A percentile compares a stretch with the other conserved stretches of the same genome.
These are phyloP conservation scores for Candida sojae DNA, from an alignment of 1,139 yeast genomes.

Conservation along the genomic window DNA sequence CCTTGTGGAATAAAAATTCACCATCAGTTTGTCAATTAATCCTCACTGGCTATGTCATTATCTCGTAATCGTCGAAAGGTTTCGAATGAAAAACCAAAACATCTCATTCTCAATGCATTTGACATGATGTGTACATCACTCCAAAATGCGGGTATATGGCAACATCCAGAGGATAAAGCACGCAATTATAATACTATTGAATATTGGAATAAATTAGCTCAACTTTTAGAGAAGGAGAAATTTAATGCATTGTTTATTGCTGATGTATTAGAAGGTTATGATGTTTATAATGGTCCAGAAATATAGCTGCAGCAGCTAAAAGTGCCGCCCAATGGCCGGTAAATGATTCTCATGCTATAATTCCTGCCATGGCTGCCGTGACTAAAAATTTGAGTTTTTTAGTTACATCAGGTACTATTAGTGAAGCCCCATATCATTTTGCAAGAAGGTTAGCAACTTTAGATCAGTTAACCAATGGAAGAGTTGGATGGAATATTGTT, in stretches of 20 bases:
- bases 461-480: conserved; percentile 43
- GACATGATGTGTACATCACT: conserved; percentile 39
- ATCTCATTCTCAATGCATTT: conserved; percentile 34
- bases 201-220: conserved; percentile 47
- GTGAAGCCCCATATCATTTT: conserved; percentile 45
- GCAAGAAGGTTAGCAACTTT: conserved; percentile 42
- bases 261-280: conserved; percentile 45
- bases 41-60: not conserved
- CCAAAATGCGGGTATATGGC: conserved; percentile 42
- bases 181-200: conserved; percentile 36
- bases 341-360: conserved; percentile 35
- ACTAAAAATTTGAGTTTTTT: conserved; percentile 39
- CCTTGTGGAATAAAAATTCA: too few species aligned
- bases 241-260: conserved; percentile 47
- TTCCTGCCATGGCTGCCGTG: conserved; percentile 41
- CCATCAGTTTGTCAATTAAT: too few species aligned
- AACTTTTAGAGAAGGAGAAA: conserved; percentile 44
- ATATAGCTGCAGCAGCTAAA: conserved; percentile 33
- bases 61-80: not conserved
- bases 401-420: conserved; percentile 40
- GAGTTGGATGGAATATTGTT: conserved; percentile 47
- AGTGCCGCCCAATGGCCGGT: conserved; percentile 46
- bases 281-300: conserved; percentile 38
- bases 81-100: not conserved
- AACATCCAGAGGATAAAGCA: conserved; percentile 39